Base-by-base conservation (phyloP, 1,284 basidiomycete species). In the Taiwanofungus camphoratus region DNA sequence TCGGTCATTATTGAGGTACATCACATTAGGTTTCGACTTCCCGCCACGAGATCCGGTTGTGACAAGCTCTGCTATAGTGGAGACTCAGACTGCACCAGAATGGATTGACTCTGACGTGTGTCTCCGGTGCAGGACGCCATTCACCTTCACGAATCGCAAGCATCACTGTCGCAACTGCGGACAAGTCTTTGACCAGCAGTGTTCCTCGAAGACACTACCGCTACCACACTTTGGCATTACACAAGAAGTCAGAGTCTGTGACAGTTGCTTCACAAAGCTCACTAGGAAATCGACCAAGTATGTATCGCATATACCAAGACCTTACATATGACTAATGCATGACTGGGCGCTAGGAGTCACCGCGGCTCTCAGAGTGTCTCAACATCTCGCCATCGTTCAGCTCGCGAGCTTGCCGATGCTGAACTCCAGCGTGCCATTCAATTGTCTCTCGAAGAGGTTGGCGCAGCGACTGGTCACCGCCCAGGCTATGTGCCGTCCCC, bases 111-210 rank as follows among this genome's bases (percentile, higher is more conserved):
- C 92, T 1, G 89, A 95, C 24, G 84, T 94, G 11, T 99, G 96
- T 65, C 79, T 96, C 53, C 82, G 93, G 19, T 99, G 96, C 64
- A 79, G 96, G 16, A 85, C 88, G 0, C 65, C 88, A 0, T 99
- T 99, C 67, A 84, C 86, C 1, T 95, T 97, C 57, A 97, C 94
- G 31, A 98, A 97, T 60, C 82, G 96, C 46, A 98, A 98, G 62
- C 96, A 99, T 60, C 96, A 99, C 62, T 99, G 96, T 63, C 81
- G 96, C 6, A 98, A 98, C 64, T 99, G 96, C 64, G 96, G 96
- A 7, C 84, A 89, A 57, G 92, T 99, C 15, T 99, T 97, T 59
- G 94, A 97, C 65, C 92, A 95, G 49, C 77, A 83, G 42, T 99
- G 96, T 65, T 94, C 92, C 1, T 84, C 87, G 30, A 90, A 92